These are phyloP conservation scores for Xylaria hypoxylon DNA, from an alignment of 2,329 filamentous ascomycete species.

Conservation along the genomic window DNA sequence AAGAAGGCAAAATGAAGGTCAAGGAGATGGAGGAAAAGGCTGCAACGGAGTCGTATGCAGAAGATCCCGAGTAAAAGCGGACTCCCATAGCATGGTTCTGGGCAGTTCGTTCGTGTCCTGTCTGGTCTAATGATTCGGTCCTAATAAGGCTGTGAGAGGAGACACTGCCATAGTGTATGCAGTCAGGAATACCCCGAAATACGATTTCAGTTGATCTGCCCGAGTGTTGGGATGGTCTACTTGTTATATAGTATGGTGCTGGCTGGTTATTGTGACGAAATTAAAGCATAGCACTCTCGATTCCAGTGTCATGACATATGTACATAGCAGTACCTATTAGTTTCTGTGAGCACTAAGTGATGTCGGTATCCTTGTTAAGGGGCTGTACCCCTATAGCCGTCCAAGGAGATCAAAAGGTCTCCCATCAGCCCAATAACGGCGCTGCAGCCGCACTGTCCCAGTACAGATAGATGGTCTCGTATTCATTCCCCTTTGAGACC, in stretches of 20 bases:
- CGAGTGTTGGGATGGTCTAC: background rate
- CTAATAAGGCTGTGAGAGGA: conserved; percentile 10
- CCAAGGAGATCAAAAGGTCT: background rate
- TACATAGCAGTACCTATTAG: too few relatives aligned
- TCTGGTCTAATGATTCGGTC: background rate
- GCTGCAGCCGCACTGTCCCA: conserved; percentile 4
- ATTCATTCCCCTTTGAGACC: background rate
- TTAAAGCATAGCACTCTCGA: background rate
- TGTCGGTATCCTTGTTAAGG: background rate
- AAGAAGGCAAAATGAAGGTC: conserved; percentile 81
- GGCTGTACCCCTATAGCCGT: background rate
- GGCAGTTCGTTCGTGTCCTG: conserved; percentile 7
- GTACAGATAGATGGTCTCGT: background rate
- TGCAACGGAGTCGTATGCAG: conserved; percentile 52
- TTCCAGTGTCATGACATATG: too few relatives aligned
- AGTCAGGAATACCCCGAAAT: conserved; percentile 13
- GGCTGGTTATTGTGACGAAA: background rate
- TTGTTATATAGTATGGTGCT: background rate
- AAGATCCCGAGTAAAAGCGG: conserved; percentile 56
- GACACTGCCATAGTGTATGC: background rate
- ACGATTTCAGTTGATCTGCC: conserved; percentile 1
- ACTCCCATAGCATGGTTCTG: background rate
- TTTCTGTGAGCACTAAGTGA: background rate
- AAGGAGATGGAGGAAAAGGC: conserved; percentile 77
- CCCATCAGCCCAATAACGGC: background rate